Evolutionary conservation across 768 basidiomycete genomes (phyloP).

Genomic region (Auricularia sp.): DNA sequence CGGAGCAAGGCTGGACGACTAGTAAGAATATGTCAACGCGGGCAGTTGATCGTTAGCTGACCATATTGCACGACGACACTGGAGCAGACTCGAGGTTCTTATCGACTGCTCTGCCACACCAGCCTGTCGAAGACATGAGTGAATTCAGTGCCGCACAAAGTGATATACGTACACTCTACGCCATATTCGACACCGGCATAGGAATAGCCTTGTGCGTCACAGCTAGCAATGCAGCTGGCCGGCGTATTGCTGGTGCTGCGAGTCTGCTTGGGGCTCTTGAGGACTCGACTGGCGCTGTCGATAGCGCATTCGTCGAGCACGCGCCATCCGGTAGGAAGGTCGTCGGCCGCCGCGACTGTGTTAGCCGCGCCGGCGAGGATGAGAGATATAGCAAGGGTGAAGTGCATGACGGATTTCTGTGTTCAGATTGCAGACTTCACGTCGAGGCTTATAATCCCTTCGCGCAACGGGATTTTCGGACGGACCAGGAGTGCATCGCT

Average conservation of each 20-base stretch:
- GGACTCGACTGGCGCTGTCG: not conserved
- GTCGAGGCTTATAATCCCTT: no score
- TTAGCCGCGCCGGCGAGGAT: not conserved
- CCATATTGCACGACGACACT: not conserved
- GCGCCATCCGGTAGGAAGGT: not conserved
- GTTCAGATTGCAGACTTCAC: no score
- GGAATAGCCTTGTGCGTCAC: not conserved
- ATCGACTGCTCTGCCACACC: not conserved
- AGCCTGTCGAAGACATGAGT: no score
- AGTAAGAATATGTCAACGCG: not conserved
- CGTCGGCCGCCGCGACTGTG: not conserved
- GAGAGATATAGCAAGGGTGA: not conserved
- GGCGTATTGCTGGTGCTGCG: not conserved
- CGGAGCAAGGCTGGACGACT: not conserved
- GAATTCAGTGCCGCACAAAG: not conserved
- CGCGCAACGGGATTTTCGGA: no score
- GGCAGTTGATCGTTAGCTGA: not conserved
- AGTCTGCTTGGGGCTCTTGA: not conserved
- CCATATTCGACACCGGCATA: not conserved
- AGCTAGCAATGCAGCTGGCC: not conserved
- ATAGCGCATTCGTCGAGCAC: not conserved
- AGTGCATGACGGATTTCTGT: no score
- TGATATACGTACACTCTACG: not conserved
- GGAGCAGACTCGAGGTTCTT: not conserved
- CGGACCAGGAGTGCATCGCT: conserved; percentile 12